These are phyloP conservation scores for Arabidopsis thaliana DNA, from an alignment of 345 rosid species.

Conservation along the genomic window TAIR10.1 NC_003074.8:12881001-12881500, in stretches of 20 bases:
- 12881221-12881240: background rate
- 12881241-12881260: constrained; percentile 47
- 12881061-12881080: background rate
- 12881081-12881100: background rate
- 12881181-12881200: background rate
- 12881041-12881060: no score
- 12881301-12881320: constrained; percentile 68
- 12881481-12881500: constrained; percentile 62
- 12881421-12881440: background rate
- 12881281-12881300: constrained; percentile 61
- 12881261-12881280: constrained; percentile 65
- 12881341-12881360: constrained; percentile 46
- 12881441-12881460: constrained; percentile 40
- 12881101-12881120: background rate
- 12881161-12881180: background rate
- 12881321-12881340: constrained; percentile 67
- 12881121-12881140: background rate
- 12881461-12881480: constrained; percentile 68
- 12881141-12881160: background rate
- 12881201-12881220: background rate
- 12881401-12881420: background rate
- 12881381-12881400: background rate
- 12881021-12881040: background rate
- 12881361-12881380: constrained; percentile 32
- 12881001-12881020: background rate